Base-by-base conservation (phyloP, 1,139 yeast genomes). In the Yamadazyma diddensiae region DNA sequence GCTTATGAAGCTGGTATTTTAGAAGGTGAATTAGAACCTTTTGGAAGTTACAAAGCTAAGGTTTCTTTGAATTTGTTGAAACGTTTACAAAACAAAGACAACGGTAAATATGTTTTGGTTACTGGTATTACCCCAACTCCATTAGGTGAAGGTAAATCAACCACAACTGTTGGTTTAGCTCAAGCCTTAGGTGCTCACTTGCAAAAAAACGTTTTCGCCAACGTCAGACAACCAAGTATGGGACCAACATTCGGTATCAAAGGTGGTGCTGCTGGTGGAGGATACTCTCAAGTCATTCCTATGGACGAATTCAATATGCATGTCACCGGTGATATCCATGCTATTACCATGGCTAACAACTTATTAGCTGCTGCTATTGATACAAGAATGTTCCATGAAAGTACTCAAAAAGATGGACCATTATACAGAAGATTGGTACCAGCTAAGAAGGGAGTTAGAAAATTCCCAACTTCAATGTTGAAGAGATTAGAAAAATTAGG, bases 241-340 rank as follows among this genome's bases (percentile, higher is more conserved):
- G 98, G 98, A 33, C 98, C 98, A 39, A 92, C 98, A 14, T 92
- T 92, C 53, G 98, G 98, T 64, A 88, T 92, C 56, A 92, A 90
- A 66, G 97, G 97, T 59, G 98, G 98, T 64, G 98, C 98, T 43
- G 97, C 98, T 13, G 98, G 98, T 57, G 98, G 98, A 58, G 98
- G 98, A 40, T 92, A 90, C 65, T 83, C 97, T 7, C 97, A 92
- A 67, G 97, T 92, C 31, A 88, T 92, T 54, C 98, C 98, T 43
- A 92, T 92, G 98, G 98, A 92, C 60, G 98, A 92, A 64, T 92
- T 92, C 73, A 92, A 92, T 70, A 79, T 92, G 85, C 98, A 92
- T 59, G 79, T 92, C 47, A 92, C 98, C 31, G 98, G 98, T 60
- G 98, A 92, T 60, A 90, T 92, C 49, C 98, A 92, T 60, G 98